A percentile compares a stretch with the other conserved stretches of the same genome.
Conservation (phyloP, 257 asterid genomes). For the Datura wrightii region DNA sequence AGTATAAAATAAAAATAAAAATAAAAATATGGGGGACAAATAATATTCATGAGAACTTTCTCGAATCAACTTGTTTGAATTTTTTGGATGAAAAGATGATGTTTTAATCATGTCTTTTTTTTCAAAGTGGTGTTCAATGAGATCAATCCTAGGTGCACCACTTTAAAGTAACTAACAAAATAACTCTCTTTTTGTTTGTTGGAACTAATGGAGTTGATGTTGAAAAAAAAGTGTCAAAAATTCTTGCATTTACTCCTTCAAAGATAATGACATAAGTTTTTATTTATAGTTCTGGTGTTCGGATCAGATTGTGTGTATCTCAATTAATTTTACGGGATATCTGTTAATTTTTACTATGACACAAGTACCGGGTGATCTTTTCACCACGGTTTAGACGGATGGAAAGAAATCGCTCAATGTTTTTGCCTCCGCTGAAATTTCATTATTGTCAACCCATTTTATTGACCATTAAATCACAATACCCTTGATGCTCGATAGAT, state of each 20-base stretch:
- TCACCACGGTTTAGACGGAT: not conserved
- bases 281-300: not conserved
- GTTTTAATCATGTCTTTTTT: not conserved
- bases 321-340: not conserved
- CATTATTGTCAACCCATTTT: not conserved
- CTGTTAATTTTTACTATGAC: not conserved
- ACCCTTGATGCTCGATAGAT: not conserved
- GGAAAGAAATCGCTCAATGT: not conserved
- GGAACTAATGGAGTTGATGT: slow-evolving; percentile 11
- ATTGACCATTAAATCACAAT: not conserved
- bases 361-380: not conserved
- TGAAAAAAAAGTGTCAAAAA: not conserved
- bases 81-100: not conserved
- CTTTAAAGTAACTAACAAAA: slow-evolving; percentile 25
- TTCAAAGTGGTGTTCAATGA: slow-evolving; percentile 28
- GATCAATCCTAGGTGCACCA: slow-evolving; percentile 33
- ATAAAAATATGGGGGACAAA: not conserved
- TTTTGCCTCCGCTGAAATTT: not conserved
- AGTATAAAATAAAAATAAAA: not conserved
- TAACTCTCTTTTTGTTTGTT: not conserved
- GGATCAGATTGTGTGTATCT: not conserved
- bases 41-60: slow-evolving; percentile 31
- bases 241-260: not conserved
- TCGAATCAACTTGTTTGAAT: slow-evolving; percentile 9
- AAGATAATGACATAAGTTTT: not conserved